Conservation (phyloP, 2,329 filamentous ascomycete genomes). For the Cercospora nicotianae region DNA sequence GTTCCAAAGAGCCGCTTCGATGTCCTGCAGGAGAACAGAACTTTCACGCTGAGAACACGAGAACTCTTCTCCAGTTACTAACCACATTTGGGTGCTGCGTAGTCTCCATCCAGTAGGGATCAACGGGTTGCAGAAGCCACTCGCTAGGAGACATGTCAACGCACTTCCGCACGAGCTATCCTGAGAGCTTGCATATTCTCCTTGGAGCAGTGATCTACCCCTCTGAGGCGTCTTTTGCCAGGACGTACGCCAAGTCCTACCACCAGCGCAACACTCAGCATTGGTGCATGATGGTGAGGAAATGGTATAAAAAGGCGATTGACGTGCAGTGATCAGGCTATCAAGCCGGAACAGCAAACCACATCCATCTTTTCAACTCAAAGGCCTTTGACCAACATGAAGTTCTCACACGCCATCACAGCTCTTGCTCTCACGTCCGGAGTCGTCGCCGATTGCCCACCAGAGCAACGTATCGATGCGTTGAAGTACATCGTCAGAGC, state of each 20-base stretch:
- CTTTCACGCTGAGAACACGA: background rate
- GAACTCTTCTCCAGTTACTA: background rate
- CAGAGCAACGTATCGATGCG: background rate
- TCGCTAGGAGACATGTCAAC: background rate
- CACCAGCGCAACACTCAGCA: background rate
- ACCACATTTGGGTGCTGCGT: background rate
- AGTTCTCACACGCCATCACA: background rate
- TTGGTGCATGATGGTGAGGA: background rate
- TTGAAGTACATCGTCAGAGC: constrained; percentile 8
- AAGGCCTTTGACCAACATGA: no score
- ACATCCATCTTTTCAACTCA: no score
- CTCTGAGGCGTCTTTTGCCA: background rate
- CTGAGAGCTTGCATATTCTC: background rate
- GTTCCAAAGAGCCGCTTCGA: background rate
- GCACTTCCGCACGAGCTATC: background rate
- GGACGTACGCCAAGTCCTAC: background rate
- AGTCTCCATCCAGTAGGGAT: background rate
- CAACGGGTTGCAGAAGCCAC: background rate
- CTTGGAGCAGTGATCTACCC: background rate
- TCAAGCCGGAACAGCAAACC: background rate
- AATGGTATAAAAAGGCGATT: background rate
- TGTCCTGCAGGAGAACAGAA: background rate
- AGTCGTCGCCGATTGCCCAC: background rate
- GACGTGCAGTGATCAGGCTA: background rate
- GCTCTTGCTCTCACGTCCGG: background rate